Conservation (phyloP, 2,329 filamentous ascomycete species). For the Ceratocystis papillata region DNA sequence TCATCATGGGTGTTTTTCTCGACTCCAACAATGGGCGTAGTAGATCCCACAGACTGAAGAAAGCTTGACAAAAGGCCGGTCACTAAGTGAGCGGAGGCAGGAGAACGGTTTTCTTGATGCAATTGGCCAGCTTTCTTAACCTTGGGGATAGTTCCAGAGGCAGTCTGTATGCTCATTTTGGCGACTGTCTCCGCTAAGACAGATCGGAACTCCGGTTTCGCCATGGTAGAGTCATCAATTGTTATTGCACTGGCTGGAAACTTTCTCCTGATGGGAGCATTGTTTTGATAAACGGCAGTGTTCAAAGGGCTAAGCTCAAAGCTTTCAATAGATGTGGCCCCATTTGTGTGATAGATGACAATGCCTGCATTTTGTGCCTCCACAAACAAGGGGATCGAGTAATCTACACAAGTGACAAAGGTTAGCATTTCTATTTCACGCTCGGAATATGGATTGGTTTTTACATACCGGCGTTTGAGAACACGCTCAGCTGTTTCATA, state of each 20-base stretch:
- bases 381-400: slow-evolving; percentile 29
- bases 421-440: too few species aligned
- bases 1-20: slow-evolving; percentile 46
- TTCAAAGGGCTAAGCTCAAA: slow-evolving; percentile 32
- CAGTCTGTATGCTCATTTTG: slow-evolving; percentile 29
- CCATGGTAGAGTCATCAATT: slow-evolving; percentile 23
- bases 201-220: slow-evolving; percentile 25
- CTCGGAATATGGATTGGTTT: too few species aligned
- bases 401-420: slow-evolving; percentile 15
- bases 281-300: slow-evolving; percentile 26
- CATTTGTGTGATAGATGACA: slow-evolving; percentile 25
- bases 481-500: neutral
- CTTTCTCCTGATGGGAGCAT: slow-evolving; percentile 29
- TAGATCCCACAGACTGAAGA: slow-evolving; percentile 32
- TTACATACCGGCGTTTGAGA: neutral
- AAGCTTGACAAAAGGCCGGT: slow-evolving; percentile 39
- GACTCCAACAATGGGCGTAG: slow-evolving; percentile 30
- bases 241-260: slow-evolving; percentile 29
- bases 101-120: slow-evolving; percentile 39
- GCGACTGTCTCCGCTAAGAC: slow-evolving; percentile 22
- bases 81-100: slow-evolving; percentile 39
- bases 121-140: slow-evolving; percentile 33
- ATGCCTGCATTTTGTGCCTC: slow-evolving; percentile 32
- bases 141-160: slow-evolving; percentile 24
- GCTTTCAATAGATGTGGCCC: neutral